Evolutionary conservation across 768 basidiomycete species (phyloP).

Genomic region (Phanerochaete sordida): DNA sequence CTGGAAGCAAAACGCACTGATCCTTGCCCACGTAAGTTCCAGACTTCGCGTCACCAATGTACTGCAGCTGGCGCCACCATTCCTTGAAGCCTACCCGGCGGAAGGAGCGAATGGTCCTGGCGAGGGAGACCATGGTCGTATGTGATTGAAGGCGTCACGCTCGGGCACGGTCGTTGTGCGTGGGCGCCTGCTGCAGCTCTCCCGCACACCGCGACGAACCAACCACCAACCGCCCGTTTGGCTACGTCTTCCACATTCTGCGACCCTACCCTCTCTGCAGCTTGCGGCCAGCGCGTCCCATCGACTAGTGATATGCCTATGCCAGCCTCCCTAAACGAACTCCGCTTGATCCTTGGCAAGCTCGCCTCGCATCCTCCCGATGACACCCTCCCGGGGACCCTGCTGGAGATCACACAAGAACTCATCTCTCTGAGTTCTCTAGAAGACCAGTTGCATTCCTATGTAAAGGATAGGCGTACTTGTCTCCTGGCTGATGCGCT

Average conservation of each 20-base stretch:
- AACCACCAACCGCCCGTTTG: neutral
- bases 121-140: constrained; percentile 61
- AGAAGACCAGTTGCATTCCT: neutral
- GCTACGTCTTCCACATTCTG: too few species aligned
- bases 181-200: neutral
- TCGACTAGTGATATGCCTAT: too few species aligned
- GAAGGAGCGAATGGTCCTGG: constrained; percentile 72
- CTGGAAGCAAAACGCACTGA: constrained; percentile 56
- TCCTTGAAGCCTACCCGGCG: constrained; percentile 73
- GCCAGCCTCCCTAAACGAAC: too few species aligned
- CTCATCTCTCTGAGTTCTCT: neutral
- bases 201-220: neutral
- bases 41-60: constrained; percentile 91
- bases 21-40: constrained; percentile 75
- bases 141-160: constrained; percentile 1
- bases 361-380: too few species aligned
- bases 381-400: neutral
- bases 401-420: neutral
- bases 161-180: constrained; percentile 3
- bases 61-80: constrained; percentile 91
- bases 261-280: too few species aligned
- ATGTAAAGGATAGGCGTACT: neutral
- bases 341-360: neutral
- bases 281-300: too few species aligned
- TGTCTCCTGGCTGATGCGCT: constrained; percentile 45